A percentile compares a stretch with the other conserved stretches of the same genome.
Conservation (phyloP, 208 protist genomes). For the Acanthamoeba lenticulata region DNA sequence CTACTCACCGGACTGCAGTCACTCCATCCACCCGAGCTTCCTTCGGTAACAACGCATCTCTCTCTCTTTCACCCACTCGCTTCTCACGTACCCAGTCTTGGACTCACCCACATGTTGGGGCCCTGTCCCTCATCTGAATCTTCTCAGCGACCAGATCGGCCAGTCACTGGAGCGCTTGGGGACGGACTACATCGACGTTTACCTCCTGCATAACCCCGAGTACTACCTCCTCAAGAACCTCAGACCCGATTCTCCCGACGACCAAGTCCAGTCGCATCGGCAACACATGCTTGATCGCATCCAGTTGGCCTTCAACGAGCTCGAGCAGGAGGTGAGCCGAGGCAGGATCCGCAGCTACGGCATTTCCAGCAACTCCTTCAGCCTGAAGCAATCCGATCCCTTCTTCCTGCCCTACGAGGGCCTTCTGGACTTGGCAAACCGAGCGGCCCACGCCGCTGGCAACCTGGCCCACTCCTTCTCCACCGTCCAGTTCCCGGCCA, state of each 20-base stretch:
- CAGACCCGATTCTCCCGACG: not conserved
- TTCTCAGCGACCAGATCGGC: not conserved
- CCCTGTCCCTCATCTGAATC: too few relatives aligned
- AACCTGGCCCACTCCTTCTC: constrained; percentile 50
- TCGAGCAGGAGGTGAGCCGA: not conserved
- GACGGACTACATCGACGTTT: constrained; percentile 20
- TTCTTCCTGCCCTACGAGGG: constrained; percentile 42
- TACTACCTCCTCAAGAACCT: constrained; percentile 56
- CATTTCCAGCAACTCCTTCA: constrained; percentile 48
- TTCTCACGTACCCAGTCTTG: not conserved
- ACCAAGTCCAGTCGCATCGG: not conserved
- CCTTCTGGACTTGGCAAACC: not conserved
- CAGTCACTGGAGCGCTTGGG: not conserved
- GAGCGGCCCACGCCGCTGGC: not conserved
- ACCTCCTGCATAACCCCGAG: constrained; percentile 31
- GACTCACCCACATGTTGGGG: not conserved
- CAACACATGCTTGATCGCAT: not conserved
- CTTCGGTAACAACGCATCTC: not conserved
- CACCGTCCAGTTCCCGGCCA: constrained; percentile 26
- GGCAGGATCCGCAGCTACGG: constrained; percentile 30
- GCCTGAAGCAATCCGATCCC: constrained; percentile 2
- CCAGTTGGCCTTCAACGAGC: not conserved
- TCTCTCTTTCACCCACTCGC: not conserved
- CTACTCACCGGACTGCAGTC: not conserved
- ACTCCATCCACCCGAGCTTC: constrained; percentile 42